These are phyloP conservation scores for Metarhizium album DNA, from an alignment of 2,329 filamentous ascomycete genomes.

Conservation along the genomic window DNA sequence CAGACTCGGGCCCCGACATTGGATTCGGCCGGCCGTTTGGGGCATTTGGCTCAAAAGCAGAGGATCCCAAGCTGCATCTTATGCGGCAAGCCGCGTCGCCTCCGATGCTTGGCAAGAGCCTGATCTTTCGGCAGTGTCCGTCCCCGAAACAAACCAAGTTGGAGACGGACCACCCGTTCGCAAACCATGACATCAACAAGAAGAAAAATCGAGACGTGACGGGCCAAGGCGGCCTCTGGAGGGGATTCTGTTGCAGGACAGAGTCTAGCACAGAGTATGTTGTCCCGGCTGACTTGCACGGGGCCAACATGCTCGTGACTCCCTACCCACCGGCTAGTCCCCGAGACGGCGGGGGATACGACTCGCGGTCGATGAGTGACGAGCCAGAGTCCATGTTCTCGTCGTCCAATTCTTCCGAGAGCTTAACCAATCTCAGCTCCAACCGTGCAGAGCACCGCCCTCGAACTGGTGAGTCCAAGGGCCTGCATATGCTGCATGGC, in stretches of 20 bases:
- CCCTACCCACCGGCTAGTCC: conserved; percentile 32
- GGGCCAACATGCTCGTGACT: conserved; percentile 39
- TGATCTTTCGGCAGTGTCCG: conserved; percentile 68
- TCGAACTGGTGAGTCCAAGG: conserved; percentile 26
- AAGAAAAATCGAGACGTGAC: conserved; percentile 43
- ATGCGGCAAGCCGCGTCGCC: conserved; percentile 51
- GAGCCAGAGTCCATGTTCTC: conserved; percentile 25
- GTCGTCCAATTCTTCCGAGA: conserved; percentile 12
- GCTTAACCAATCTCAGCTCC: conserved; percentile 5
- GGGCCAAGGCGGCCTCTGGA: conserved; percentile 61
- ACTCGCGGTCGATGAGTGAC: conserved; percentile 26
- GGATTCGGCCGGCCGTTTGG: conserved; percentile 34
- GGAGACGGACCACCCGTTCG: conserved; percentile 61
- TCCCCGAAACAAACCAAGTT: conserved; percentile 80
- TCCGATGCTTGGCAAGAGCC: conserved; percentile 78
- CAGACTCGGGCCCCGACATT: conserved; percentile 1
- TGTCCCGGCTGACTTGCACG: conserved; percentile 32
- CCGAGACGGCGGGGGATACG: conserved; percentile 33
- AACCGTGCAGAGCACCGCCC: conserved; percentile 16
- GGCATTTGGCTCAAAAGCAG: conserved; percentile 24
- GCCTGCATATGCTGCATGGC: conserved; percentile 38
- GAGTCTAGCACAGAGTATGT: conserved; percentile 25
- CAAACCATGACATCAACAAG: conserved; percentile 32
- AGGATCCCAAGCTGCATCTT: conserved; percentile 31
- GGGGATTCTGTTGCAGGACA: conserved; percentile 52